Evolutionary conservation across 768 basidiomycete species (phyloP).

Genomic region (Neoboletus brunneissimus): DNA sequence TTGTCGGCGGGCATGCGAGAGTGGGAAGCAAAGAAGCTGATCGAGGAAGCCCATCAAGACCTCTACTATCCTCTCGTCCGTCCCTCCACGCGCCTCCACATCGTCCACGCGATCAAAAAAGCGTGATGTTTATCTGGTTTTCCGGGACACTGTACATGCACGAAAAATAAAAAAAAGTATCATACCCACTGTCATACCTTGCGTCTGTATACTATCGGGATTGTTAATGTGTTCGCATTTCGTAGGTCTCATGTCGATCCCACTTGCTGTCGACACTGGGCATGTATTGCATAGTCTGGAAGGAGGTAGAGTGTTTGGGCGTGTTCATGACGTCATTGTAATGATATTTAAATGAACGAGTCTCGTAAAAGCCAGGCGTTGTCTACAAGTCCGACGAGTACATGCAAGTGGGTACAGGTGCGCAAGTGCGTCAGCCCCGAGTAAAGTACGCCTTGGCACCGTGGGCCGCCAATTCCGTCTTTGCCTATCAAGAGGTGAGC

Average conservation of each 20-base stretch:
- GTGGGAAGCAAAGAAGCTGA: slow-evolving; percentile 51
- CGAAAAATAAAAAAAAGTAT: slow-evolving; percentile 27
- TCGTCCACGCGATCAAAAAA: slow-evolving; percentile 51
- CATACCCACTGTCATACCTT: slow-evolving; percentile 16
- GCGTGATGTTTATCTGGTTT: slow-evolving; percentile 5
- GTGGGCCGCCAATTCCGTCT: slow-evolving; percentile 75
- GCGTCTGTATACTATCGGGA: slow-evolving; percentile 36
- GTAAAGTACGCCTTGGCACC: slow-evolving; percentile 89
- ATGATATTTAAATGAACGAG: slow-evolving; percentile 11
- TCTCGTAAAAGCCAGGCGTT: neutral
- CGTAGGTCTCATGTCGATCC: slow-evolving; percentile 34
- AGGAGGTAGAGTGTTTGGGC: neutral
- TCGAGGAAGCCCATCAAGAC: slow-evolving; percentile 62
- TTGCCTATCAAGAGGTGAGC: slow-evolving; percentile 53
- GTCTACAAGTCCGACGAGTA: slow-evolving; percentile 16
- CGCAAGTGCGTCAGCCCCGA: slow-evolving; percentile 59
- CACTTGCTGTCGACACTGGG: neutral
- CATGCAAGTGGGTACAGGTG: slow-evolving; percentile 17
- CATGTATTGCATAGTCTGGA: slow-evolving; percentile 8
- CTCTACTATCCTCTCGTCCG: slow-evolving; percentile 57
- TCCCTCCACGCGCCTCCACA: slow-evolving; percentile 52
- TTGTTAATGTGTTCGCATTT: slow-evolving; percentile 89
- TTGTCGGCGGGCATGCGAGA: slow-evolving; percentile 51
- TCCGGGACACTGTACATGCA: slow-evolving; percentile 22
- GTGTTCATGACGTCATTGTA: slow-evolving; percentile 9